A percentile compares a stretch with the other conserved stretches of the same genome.
phyloP scores from a whole-genome alignment of 805 yeast species.

The Blastobotrys peoriensis region DNA sequence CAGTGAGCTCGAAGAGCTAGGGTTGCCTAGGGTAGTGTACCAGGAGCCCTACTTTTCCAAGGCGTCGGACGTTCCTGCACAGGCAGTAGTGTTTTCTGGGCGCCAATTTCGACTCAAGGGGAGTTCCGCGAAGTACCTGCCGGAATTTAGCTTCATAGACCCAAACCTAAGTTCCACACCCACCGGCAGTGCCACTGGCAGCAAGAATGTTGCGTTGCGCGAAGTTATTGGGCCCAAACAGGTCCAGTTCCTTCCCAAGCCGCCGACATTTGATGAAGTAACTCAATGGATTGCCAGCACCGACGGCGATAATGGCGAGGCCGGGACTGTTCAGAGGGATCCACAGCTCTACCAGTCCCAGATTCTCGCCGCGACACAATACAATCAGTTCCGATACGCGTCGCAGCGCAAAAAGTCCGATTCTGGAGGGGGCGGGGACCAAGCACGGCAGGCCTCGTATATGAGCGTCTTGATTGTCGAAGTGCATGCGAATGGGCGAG shows the following conservation, averaged over 20 bases:
- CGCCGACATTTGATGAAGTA: slow-evolving; percentile 46
- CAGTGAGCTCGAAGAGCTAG: slow-evolving; percentile 42
- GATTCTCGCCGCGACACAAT: slow-evolving; percentile 11
- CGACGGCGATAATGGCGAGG: background rate
- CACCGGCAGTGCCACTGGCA: background rate
- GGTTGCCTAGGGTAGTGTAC: slow-evolving; percentile 49
- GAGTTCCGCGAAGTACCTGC: slow-evolving; percentile 25
- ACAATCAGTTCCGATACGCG: slow-evolving; percentile 3
- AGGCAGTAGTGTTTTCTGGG: slow-evolving; percentile 64
- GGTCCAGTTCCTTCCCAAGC: slow-evolving; percentile 43
- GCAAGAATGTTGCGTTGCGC: slow-evolving; percentile 15
- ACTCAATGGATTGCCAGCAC: slow-evolving; percentile 28
- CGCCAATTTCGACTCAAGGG: slow-evolving; percentile 48
- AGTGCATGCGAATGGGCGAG: slow-evolving; percentile 53
- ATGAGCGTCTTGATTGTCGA: slow-evolving; percentile 63
- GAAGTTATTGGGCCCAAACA: too few relatives aligned
- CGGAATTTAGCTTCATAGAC: slow-evolving; percentile 7
- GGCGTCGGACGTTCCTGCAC: slow-evolving; percentile 43
- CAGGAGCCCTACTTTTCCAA: slow-evolving; percentile 59
- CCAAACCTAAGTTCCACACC: background rate
- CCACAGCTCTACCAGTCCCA: slow-evolving; percentile 3
- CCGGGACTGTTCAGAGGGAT: background rate
- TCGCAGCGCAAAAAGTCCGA: slow-evolving; percentile 13
- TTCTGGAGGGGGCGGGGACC: too few relatives aligned
- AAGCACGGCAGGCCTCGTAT: too few relatives aligned